Conservation (phyloP, 768 basidiomycete species). For the Sistotremastrum suecicum region DNA sequence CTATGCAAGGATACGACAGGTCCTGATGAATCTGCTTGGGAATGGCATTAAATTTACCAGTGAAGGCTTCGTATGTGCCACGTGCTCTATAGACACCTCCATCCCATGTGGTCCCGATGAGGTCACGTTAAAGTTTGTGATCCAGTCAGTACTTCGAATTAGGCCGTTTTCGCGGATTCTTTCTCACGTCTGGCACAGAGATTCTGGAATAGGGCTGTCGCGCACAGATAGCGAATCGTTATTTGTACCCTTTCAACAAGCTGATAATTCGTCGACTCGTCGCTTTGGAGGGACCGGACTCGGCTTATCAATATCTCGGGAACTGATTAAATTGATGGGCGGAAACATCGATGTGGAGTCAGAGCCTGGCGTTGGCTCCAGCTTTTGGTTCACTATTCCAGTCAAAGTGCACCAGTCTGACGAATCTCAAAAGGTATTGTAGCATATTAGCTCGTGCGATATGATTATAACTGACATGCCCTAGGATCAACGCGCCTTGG, state of each 20-base stretch:
- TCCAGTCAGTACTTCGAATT: conserved; percentile 30
- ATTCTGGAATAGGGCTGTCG: conserved; percentile 61
- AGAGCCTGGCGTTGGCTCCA: conserved; percentile 46
- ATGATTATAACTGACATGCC: neutral
- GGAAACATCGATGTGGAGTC: conserved; percentile 61
- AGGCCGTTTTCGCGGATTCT: neutral
- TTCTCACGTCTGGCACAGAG: conserved; percentile 22
- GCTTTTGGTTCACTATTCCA: conserved; percentile 64
- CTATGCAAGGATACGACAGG: conserved; percentile 63
- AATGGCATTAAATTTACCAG: conserved; percentile 68
- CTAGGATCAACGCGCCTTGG: neutral
- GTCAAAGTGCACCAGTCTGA: conserved; percentile 41
- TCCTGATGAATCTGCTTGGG: conserved; percentile 65
- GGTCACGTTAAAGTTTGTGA: conserved; percentile 47
- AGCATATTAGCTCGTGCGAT: neutral
- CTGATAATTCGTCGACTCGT: conserved; percentile 65
- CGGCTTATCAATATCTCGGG: conserved; percentile 59
- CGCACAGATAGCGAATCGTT: conserved; percentile 50
- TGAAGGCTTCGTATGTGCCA: conserved; percentile 46
- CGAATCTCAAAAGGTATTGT: conserved; percentile 39
- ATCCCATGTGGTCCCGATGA: conserved; percentile 23
- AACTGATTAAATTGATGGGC: conserved; percentile 63
- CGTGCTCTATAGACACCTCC: conserved; percentile 37
- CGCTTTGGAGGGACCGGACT: conserved; percentile 69
- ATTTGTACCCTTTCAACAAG: conserved; percentile 67